Evolutionary conservation across 106 monocot species (phyloP), one percentile per base, ranked within the genome.

Genomic region (Hemerocallis citrina): DNA sequence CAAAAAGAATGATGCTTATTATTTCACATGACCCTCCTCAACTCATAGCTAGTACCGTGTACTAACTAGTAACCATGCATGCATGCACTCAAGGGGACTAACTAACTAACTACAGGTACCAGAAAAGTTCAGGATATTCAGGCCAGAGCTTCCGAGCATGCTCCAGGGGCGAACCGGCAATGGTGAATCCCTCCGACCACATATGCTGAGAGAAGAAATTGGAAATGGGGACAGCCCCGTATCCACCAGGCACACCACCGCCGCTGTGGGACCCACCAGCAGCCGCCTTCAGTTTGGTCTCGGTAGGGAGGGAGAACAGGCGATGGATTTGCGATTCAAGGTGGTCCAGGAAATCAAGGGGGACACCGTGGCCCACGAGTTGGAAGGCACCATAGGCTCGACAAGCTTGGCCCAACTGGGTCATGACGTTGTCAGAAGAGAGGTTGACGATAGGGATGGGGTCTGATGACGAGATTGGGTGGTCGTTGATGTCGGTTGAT

Each of bases 141-240:
- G 61, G 39, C 59, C 47, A 69, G 15, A 60, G 20, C 27, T 59
- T 25, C 37, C 21, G 31, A n/a, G 59, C 58, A 24, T 59, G 24
- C 23, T 36, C 25, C 15, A 36, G 9, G 27, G 50, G 28, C n/a
- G 44, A 28, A 1, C 52, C 48, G 38, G 52, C 51, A 27, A 70
- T 6, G 20, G 70, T 70, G 61, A 70, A 70, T 1, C 70, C 70
- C 19, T 70, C 70, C 2, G 70, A 61, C 70, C 70, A 70, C 70
- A 70, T 70, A 7, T 22, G 19, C 31, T 60, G 48, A 3, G 60
- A 29, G 52, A 70, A 70, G 40, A 61, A 62, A 61, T 36, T 21
- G 34, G 70, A 49, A 30, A 70, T 61, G 28, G 70, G 70, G 12
- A 61, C 52, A 13, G 10, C 25, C 10, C 70, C 70, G 17, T 40